Evolutionary conservation across 768 basidiomycete species (phyloP), one percentile per base, ranked within the genome.

Genomic region (Gymnopilus dilepis): DNA sequence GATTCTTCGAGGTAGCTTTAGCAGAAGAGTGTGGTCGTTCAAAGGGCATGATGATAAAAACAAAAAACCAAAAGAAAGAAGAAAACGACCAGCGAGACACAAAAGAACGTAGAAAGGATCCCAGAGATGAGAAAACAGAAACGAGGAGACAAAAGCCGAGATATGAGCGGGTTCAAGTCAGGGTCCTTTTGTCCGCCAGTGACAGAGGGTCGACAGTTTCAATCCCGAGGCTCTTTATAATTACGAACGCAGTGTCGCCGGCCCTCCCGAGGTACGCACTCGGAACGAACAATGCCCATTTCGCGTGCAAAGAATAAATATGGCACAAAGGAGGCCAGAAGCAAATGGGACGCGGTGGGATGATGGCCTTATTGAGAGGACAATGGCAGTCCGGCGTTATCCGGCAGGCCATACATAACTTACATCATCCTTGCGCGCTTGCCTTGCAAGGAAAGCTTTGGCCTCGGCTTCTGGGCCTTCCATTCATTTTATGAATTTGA

Each of bases 121-220:
- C 30, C 37, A 50, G 52, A 65, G 48, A 48, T 47, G 58, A 63
- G 55, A 53, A 56, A 34, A 40, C 30, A 65, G 58, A 63, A 43
- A 56, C 24, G 43, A 61, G 47, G 45, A 38, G 41, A 43, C 42
- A 34, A 9, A 58, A 22, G 52, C 15, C 37, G 28, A 26, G n/a
- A 30, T 24, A 40, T 33, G 34, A 61, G 45, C 19, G 15, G 31
- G 4, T 57, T 41, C 21, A 61, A 57, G 38, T 38, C 59, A 45
- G 37, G 56, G 48, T 40, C 45, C 58, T 62, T 63, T 62, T 65
- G 70, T 70, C 70, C 71, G 69, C 72, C 72, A 68, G 72, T 73
- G 74, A 75, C 70, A 62, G 67, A 65, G 67, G 58, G 62, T 31
- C 56, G n/a, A 62, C 37, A 17, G 41, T 51, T 28, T 34, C 21